Conservation (phyloP, 306 rosid species). For the Sicyos baderoa region DNA sequence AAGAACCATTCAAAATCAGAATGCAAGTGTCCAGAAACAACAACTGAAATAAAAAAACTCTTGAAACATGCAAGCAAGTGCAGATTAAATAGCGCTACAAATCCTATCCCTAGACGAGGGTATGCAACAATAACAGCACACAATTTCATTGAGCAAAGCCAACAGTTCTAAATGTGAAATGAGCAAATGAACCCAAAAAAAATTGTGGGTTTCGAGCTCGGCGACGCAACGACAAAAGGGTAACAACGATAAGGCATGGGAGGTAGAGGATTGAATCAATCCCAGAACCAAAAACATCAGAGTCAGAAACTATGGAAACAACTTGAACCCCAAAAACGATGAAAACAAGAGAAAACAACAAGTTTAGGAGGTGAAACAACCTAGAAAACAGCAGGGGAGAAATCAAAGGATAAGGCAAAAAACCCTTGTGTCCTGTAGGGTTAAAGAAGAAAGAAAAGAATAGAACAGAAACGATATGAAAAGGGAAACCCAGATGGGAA, state of each 20-base stretch:
- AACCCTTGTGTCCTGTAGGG: constrained; percentile 8
- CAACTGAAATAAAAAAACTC: background rate
- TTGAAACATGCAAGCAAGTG: background rate
- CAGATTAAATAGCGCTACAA: too few species aligned
- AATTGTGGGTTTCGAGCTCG: background rate
- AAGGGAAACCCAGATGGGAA: background rate
- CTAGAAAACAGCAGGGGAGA: constrained; percentile 14
- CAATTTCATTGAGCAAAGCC: too few species aligned
- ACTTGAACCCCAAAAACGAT: background rate
- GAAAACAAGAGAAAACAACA: constrained; percentile 1
- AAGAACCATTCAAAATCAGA: background rate
- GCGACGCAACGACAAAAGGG: too few species aligned
- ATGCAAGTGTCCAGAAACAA: background rate
- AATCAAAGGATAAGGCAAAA: constrained; percentile 14
- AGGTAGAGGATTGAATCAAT: constrained; percentile 4
- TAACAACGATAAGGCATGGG: too few species aligned
- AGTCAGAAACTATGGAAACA: background rate
- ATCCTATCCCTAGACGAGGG: too few species aligned
- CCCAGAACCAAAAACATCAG: constrained; percentile 10
- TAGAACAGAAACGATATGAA: background rate
- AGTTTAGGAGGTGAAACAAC: background rate
- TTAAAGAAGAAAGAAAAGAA: background rate
- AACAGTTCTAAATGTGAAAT: background rate
- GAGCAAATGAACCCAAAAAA: background rate
- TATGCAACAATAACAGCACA: too few species aligned